These are phyloP conservation scores for Marasmius sp. DNA, from an alignment of 1,284 basidiomycete genomes.

Conservation along the genomic window DNA sequence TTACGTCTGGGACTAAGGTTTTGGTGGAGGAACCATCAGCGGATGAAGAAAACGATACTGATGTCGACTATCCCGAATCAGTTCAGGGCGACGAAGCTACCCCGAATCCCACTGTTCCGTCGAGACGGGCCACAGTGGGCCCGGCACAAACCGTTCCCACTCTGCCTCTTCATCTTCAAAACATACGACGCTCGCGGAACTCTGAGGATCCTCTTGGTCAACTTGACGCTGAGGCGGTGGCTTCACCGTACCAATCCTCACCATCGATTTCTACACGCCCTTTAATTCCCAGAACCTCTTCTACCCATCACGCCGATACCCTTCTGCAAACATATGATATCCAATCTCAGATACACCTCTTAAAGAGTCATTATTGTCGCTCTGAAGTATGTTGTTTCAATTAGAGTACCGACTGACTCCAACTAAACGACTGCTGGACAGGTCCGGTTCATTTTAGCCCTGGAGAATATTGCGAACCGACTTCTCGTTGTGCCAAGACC, in stretches of 20 bases:
- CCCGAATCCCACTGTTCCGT: slow-evolving; percentile 16
- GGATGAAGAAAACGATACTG: slow-evolving; percentile 16
- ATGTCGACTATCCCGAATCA: slow-evolving; percentile 26
- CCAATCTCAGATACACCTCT: slow-evolving; percentile 69
- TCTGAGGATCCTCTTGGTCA: slow-evolving; percentile 77
- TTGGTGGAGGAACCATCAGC: slow-evolving; percentile 6
- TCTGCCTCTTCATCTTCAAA: slow-evolving; percentile 57
- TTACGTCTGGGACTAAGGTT: slow-evolving; percentile 25
- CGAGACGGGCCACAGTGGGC: slow-evolving; percentile 47
- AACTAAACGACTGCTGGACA: slow-evolving; percentile 28
- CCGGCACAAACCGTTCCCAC: slow-evolving; percentile 74
- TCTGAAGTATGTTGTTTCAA: slow-evolving; percentile 65
- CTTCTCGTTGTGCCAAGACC: slow-evolving; percentile 91
- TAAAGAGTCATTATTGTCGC: slow-evolving; percentile 88
- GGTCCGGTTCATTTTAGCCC: slow-evolving; percentile 83
- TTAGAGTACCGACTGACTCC: slow-evolving; percentile 5
- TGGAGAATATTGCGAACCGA: slow-evolving; percentile 94
- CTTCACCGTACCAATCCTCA: slow-evolving; percentile 62
- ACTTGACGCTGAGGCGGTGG: slow-evolving; percentile 45
- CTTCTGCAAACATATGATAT: slow-evolving; percentile 68
- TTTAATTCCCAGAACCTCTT: slow-evolving; percentile 41
- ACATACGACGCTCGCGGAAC: slow-evolving; percentile 49
- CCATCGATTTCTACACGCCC: slow-evolving; percentile 57
- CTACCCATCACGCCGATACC: slow-evolving; percentile 46
- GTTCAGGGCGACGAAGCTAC: background rate